A percentile compares a stretch with the other conserved stretches of the same genome.
These are phyloP conservation scores for Dictyophora rubrovolvata DNA, from an alignment of 768 basidiomycete genomes.

Conservation along the genomic window DNA sequence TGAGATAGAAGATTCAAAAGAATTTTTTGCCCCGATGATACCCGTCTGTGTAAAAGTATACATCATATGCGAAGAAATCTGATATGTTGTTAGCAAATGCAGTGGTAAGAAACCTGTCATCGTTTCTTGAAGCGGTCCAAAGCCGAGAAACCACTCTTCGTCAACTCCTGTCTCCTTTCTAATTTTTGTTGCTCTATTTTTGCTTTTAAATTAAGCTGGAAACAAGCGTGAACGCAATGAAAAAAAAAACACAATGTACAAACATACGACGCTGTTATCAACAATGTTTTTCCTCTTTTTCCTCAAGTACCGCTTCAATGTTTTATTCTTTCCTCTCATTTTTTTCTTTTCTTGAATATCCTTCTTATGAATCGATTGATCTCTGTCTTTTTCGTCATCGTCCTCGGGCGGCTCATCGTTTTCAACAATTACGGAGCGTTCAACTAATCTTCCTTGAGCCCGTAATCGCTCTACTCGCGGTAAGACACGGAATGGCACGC, in stretches of 20 bases:
- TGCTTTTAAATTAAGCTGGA: background rate
- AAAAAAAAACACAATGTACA: conserved; percentile 18
- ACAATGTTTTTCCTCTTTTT: conserved; percentile 95
- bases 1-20: conserved; percentile 9
- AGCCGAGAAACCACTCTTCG: background rate
- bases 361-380: conserved; percentile 27
- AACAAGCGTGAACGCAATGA: background rate
- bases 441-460: conserved; percentile 65
- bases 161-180: background rate
- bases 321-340: conserved; percentile 84
- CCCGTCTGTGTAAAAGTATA: too few relatives aligned
- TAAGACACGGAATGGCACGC: conserved; percentile 58
- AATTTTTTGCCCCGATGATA: background rate
- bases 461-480: conserved; percentile 70
- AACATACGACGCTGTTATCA: conserved; percentile 63
- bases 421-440: conserved; percentile 28
- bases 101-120: background rate
- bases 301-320: conserved; percentile 73
- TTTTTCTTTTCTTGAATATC: conserved; percentile 55
- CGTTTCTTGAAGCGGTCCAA: background rate
- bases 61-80: too few relatives aligned
- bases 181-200: background rate
- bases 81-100: too few relatives aligned
- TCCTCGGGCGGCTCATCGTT: conserved; percentile 22
- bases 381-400: conserved; percentile 21